These are phyloP conservation scores for Jatropha multifida DNA, from an alignment of 441 rosid genomes.

Conservation along the genomic window DNA sequence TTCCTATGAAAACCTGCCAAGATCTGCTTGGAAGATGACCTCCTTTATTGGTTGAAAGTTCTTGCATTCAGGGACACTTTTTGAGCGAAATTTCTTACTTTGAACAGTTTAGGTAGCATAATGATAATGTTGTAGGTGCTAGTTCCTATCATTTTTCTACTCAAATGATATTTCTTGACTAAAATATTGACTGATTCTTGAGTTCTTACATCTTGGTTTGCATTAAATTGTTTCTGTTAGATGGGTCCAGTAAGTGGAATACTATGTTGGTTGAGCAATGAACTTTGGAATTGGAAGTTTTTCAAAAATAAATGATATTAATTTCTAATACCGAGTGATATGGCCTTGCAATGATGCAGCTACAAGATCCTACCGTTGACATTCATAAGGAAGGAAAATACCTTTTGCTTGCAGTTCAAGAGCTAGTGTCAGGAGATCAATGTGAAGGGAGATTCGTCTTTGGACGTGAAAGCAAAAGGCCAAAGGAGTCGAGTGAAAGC, in stretches of 20 bases:
- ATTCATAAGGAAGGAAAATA: constrained; percentile 89
- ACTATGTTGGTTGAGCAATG: background rate
- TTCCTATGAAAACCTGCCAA: background rate
- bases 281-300: background rate
- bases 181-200: background rate
- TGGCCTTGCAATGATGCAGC: constrained; percentile 48
- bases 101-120: background rate
- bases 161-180: background rate
- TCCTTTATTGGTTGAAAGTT: background rate
- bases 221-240: background rate
- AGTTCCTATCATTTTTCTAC: background rate
- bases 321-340: background rate
- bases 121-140: background rate
- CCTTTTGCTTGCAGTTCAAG: constrained; percentile 89
- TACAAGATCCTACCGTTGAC: constrained; percentile 70
- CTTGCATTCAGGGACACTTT: no score
- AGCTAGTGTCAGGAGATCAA: constrained; percentile 87
- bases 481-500: constrained; percentile 49
- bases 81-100: background rate
- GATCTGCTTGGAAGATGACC: background rate
- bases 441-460: constrained; percentile 98
- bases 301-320: background rate
- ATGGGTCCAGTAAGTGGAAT: background rate
- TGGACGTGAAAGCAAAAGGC: constrained; percentile 78
- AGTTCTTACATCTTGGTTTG: background rate